Percentiles rank a stretch among this genome's conserved stretches.
Conservation (phyloP, 257 asterid species). For the Scutellaria minor region DNA sequence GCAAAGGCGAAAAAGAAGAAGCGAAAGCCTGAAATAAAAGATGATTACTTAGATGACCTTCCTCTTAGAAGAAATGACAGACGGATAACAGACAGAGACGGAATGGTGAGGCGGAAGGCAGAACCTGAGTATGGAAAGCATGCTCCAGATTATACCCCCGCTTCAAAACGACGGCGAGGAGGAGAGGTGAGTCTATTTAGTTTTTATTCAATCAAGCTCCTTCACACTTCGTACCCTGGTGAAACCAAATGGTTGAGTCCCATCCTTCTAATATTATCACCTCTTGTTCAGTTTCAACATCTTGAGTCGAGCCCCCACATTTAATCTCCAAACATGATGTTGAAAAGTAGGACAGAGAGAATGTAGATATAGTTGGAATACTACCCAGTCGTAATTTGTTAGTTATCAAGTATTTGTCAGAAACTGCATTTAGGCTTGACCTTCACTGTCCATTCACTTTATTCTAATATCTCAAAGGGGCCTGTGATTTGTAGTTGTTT, state of each 20-base stretch:
- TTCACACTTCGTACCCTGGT: not conserved
- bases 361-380: not conserved
- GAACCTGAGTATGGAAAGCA: slow-evolving; percentile 58
- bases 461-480: not conserved
- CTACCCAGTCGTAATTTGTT: not conserved
- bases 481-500: not conserved
- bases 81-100: slow-evolving; percentile 73
- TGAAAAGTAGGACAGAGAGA: slow-evolving; percentile 1
- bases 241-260: slow-evolving; percentile 22
- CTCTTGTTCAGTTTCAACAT: slow-evolving; percentile 23
- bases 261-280: not conserved
- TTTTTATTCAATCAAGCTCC: slow-evolving; percentile 4
- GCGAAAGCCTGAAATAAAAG: slow-evolving; percentile 66
- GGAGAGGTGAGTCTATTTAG: slow-evolving; percentile 74
- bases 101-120: slow-evolving; percentile 59
- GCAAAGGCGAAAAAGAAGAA: slow-evolving; percentile 77
- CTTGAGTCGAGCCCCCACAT: slow-evolving; percentile 14
- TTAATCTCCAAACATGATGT: slow-evolving; percentile 18
- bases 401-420: not conserved
- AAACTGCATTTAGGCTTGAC: slow-evolving; percentile 2
- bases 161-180: slow-evolving; percentile 84
- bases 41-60: slow-evolving; percentile 68
- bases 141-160: slow-evolving; percentile 57
- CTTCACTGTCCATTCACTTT: slow-evolving; percentile 12
- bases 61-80: slow-evolving; percentile 77